These are phyloP conservation scores for Barnettozyma salicaria DNA, from an alignment of 805 yeast genomes.

Conservation along the genomic window DNA sequence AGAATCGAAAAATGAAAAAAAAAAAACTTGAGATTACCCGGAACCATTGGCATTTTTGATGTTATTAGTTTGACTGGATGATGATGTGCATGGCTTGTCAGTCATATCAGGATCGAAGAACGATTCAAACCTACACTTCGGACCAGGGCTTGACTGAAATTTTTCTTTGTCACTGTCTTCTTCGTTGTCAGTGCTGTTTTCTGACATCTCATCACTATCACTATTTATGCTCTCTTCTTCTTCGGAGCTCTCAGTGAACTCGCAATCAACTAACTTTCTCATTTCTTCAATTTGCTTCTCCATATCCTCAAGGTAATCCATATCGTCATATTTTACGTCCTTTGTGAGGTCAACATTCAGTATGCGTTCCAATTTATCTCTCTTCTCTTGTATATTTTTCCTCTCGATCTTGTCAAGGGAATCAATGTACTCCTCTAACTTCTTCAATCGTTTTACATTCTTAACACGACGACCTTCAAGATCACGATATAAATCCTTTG, in stretches of 20 bases:
- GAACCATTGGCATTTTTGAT: too few species aligned
- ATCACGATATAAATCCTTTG: slow-evolving; percentile 32
- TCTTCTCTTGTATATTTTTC: slow-evolving; percentile 28
- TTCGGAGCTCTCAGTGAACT: slow-evolving; percentile 3
- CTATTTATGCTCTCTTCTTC: slow-evolving; percentile 4
- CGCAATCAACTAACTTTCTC: slow-evolving; percentile 23
- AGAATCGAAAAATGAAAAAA: too few species aligned
- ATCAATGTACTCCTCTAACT: slow-evolving; percentile 28
- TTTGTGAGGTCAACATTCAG: slow-evolving; percentile 26
- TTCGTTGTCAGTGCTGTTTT: too few species aligned
- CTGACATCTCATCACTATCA: slow-evolving; percentile 9
- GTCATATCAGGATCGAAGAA: too few species aligned
- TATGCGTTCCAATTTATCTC: slow-evolving; percentile 31
- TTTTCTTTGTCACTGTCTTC: too few species aligned
- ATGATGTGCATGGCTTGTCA: too few species aligned
- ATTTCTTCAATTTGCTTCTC: slow-evolving; percentile 35
- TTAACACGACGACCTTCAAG: slow-evolving; percentile 37
- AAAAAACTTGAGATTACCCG: too few species aligned
- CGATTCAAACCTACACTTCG: too few species aligned
- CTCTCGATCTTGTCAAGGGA: slow-evolving; percentile 17
- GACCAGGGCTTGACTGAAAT: too few species aligned
- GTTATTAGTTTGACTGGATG: too few species aligned
- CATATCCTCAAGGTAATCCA: slow-evolving; percentile 32
- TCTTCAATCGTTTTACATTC: slow-evolving; percentile 32
- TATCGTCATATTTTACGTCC: slow-evolving; percentile 32